These are phyloP conservation scores for Exutisphaerella laricina DNA, from an alignment of 2,329 filamentous ascomycete species.

Conservation along the genomic window DNA sequence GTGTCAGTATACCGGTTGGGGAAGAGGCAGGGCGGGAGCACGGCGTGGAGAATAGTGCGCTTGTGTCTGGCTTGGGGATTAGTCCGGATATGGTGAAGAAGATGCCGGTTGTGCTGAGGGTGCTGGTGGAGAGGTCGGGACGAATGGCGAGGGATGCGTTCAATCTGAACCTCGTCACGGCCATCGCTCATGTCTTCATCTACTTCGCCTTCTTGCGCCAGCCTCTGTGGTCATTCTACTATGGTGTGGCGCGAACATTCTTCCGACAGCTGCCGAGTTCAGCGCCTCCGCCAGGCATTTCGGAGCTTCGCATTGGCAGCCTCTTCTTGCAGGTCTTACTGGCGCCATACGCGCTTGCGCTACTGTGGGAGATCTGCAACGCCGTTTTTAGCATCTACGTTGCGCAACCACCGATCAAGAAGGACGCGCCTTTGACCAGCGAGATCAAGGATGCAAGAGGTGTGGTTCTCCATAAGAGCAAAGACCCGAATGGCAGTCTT, in stretches of 20 bases:
- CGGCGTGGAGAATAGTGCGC: not conserved
- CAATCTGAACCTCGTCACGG: constrained; percentile 29
- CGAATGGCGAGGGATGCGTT: constrained; percentile 16
- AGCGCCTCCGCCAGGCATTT: constrained; percentile 54
- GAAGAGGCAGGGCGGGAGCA: constrained; percentile 13
- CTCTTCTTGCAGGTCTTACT: constrained; percentile 30
- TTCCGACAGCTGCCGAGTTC: constrained; percentile 66
- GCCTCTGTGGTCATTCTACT: constrained; percentile 62
- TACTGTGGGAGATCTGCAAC: constrained; percentile 74
- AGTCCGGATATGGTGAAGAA: constrained; percentile 4
- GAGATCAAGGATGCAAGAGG: constrained; percentile 58
- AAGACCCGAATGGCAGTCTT: constrained; percentile 82
- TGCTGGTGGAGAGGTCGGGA: constrained; percentile 5
- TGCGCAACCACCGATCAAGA: constrained; percentile 74
- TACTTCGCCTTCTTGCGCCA: constrained; percentile 61
- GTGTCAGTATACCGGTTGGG: constrained; percentile 46
- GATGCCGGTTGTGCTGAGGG: constrained; percentile 10
- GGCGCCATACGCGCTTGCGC: constrained; percentile 62
- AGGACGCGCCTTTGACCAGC: constrained; percentile 72
- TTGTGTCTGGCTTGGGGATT: not conserved
- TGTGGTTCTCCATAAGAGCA: constrained; percentile 24
- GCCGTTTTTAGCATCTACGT: constrained; percentile 74
- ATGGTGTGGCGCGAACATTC: constrained; percentile 66
- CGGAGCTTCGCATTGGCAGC: constrained; percentile 11
- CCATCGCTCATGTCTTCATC: constrained; percentile 28